Evolutionary conservation across 306 rosid species (phyloP).

Genomic region (Lathyrus tuberosus): DNA sequence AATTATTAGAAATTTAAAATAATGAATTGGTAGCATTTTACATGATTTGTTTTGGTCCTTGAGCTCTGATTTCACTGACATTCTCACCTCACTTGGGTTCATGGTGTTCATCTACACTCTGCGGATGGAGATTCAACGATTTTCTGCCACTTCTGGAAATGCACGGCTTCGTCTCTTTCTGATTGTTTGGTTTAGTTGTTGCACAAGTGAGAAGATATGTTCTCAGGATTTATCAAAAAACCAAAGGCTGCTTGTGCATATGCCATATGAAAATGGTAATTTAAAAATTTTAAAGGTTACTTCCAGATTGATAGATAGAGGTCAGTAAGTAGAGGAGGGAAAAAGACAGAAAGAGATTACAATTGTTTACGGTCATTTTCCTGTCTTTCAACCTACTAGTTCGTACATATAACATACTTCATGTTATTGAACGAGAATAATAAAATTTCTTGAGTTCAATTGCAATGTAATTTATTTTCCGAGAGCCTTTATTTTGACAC

Average conservation of each 20-base stretch:
- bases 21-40: slow-evolving; percentile 12
- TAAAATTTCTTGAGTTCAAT: slow-evolving; percentile 7
- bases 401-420: slow-evolving; percentile 19
- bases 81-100: slow-evolving; percentile 9
- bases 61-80: slow-evolving; percentile 4
- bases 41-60: not conserved
- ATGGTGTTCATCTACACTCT: slow-evolving; percentile 9
- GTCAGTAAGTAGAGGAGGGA: not conserved
- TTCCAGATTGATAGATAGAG: not conserved
- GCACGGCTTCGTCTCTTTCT: not conserved
- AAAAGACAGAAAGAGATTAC: not conserved
- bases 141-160: not conserved
- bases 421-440: slow-evolving; percentile 1
- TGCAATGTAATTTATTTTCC: not conserved
- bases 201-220: slow-evolving; percentile 3
- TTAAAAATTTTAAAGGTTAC: not conserved
- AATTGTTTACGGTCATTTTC: slow-evolving; percentile 1
- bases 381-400: not conserved
- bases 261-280: not conserved
- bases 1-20: slow-evolving; percentile 15
- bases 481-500: no score
- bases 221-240: slow-evolving; percentile 1
- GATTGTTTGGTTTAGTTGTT: slow-evolving; percentile 11
- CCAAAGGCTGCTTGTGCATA: not conserved
- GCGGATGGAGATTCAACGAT: not conserved